A percentile compares a stretch with the other conserved stretches of the same genome.
phyloP scores from a whole-genome alignment of 139 green algal genomes.

The Volvox africanus region DNA sequence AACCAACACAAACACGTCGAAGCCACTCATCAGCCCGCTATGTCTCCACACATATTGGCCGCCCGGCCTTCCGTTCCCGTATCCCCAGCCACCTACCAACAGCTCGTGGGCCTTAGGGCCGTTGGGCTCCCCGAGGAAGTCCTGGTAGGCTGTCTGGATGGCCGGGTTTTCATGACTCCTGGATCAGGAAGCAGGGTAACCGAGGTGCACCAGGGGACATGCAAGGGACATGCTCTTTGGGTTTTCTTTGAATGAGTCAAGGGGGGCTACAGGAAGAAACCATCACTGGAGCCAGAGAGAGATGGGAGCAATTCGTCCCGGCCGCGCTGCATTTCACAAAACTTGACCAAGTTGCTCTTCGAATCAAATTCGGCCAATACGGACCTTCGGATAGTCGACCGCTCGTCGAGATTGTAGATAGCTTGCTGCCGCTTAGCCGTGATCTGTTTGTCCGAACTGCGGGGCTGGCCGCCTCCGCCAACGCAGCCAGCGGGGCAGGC shows the following conservation, averaged over 20 bases:
- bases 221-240: too few relatives aligned
- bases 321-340: too few relatives aligned
- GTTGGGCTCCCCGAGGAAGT: slow-evolving; percentile 65
- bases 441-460: slow-evolving; percentile 70
- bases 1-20: neutral
- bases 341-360: too few relatives aligned
- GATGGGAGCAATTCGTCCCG: too few relatives aligned
- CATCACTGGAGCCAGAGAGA: too few relatives aligned
- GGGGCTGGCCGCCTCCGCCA: slow-evolving; percentile 77
- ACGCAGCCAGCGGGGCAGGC: slow-evolving; percentile 75
- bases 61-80: neutral
- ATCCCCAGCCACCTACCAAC: slow-evolving; percentile 39
- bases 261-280: too few relatives aligned
- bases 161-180: slow-evolving; percentile 63
- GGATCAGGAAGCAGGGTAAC: neutral
- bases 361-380: too few relatives aligned
- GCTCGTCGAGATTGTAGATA: slow-evolving; percentile 64
- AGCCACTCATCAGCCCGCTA: neutral
- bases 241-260: too few relatives aligned
- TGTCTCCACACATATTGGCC: neutral
- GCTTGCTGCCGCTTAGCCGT: slow-evolving; percentile 69
- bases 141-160: slow-evolving; percentile 60
- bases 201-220: too few relatives aligned
- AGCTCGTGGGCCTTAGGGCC: slow-evolving; percentile 70
- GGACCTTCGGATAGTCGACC: neutral